Base-by-base conservation (phyloP, 352 stramenopile species). In the Globisporangium irregulare region DNA sequence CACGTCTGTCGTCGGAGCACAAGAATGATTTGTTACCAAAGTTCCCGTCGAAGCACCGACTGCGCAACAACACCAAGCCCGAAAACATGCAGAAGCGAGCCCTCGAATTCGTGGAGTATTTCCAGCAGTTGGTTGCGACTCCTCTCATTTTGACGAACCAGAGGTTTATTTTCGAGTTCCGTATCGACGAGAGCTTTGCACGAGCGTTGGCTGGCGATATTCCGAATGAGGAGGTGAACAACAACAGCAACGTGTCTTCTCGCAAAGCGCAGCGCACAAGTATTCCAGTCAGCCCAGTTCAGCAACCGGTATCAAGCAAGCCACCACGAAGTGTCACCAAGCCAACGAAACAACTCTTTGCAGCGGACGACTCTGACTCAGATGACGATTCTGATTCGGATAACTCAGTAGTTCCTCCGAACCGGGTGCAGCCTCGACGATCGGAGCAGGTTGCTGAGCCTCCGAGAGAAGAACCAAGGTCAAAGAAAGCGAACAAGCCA, bases 51-150 rank as follows among this genome's bases (percentile, higher is more conserved):
- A 95, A 93, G 62, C 86, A 95, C 55, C 73, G 77, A 20, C 67
- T 89, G 20, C 86, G 84, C 32, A 94, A 93, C 70, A 90, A 89
- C 60, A 89, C 73, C 15, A 95, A 95, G 62, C 81, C 86, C 0
- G 87, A 95, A 27, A 93, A 93, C 48, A 91, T 95, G 82, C 76
- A 90, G 67, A 95, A 93, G 73, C 84, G 87, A n/a, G 87, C 81
- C 2, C 80, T 91, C 57, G 87, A 95, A 59, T 85, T 94, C 38
- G 73, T 87, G 22, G 63, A 86, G 58, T 95, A 95, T 54, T 79
- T 95, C 32, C 76, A 92, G 62, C 76, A 89, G 27, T 70, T 95
- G 6, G 70, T 94, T 6, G 67, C 73, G 0, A 69, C 87, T 3
- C 73, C 81, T 0, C 71, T 68, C 1, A 72, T 95, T 25, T 53